Evolutionary conservation across 108 stramenopile species (phyloP), one percentile per base, ranked within the genome.

Genomic region (Conticribra weissflogii): DNA sequence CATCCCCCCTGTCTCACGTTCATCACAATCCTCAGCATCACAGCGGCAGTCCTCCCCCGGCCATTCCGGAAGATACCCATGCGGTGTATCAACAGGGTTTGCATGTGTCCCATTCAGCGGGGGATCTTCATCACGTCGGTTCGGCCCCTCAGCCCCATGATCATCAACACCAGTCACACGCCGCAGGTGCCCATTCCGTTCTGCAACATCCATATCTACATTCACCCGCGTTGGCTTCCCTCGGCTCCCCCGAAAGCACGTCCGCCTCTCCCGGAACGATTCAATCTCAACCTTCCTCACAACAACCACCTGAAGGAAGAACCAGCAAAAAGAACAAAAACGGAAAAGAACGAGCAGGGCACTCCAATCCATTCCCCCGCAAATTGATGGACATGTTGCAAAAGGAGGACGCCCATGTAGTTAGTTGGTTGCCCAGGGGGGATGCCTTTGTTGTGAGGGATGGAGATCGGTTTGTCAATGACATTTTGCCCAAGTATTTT

Each of bases 331-430:
- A 82, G 3, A 30, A 45, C 12, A 57, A 58, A 30, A 17, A 54
- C 15, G 64, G 57, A 2, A 71, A 71, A 56, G 48, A 59, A 27
- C 56, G 71, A 19, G 63, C 63, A 18, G 76, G 76, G 12, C 88
- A 89, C 67, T 90, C 93, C 25, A 91, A 91, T 83, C 93, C 95
- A 0, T 96, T 96, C 60, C 95, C 95, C 8, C 81, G 91, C 19
- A 96, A 96, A 52, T 81, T 96, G 34, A 89, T 94, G 88, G 91
- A 92, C 69, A 94, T 96, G 92, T 74, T 96, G 29, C 63, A 66
- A 8, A 91, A 92, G 73, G 95, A 96, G 73, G 93, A 94, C 62
- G 22, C 85, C 12, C 54, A 49, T 28, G 66, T 94, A 23, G 92
- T 96, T 19, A 68, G 81, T 46, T 96, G 88, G 86, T 74, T 96